phyloP scores from a whole-genome alignment of 73 alveolate genomes.

The Effrenium voratum region DNA sequence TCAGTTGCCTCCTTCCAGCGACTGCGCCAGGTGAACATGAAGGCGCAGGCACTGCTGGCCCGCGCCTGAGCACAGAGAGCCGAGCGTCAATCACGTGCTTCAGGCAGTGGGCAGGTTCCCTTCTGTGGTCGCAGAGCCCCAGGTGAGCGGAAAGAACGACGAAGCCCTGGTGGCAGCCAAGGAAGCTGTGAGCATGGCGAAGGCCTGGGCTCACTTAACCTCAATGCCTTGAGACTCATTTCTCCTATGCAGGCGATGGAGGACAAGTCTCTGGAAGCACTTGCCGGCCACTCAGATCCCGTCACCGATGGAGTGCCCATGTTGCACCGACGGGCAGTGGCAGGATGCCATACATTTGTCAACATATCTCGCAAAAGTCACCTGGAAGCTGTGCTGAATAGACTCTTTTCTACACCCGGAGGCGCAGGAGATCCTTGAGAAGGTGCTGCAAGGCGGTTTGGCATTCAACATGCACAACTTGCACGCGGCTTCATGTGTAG shows the following conservation, averaged over 20 bases:
- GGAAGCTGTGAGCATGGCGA: conserved; percentile 89
- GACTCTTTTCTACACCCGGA: no score
- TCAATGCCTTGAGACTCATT: not conserved
- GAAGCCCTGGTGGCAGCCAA: conserved; percentile 75
- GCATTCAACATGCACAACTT: no score
- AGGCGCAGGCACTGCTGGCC: conserved; percentile 78
- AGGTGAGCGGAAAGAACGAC: conserved; percentile 92
- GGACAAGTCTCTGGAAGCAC: conserved; percentile 57
- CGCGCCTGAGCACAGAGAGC: not conserved
- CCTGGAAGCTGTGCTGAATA: no score
- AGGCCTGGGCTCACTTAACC: not conserved
- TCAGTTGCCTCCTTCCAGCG: not conserved
- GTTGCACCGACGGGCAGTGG: no score
- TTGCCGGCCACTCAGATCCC: not conserved
- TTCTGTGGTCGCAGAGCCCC: not conserved
- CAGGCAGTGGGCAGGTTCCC: no score
- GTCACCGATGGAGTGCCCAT: no score
- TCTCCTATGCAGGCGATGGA: conserved; percentile 61
- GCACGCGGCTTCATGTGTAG: no score
- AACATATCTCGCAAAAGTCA: no score
- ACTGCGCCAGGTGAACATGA: conserved; percentile 75
- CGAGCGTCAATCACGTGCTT: not conserved
- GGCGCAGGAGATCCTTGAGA: conserved; percentile 73
- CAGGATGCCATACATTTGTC: no score
- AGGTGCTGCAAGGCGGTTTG: conserved; percentile 86